A percentile compares a stretch with the other conserved stretches of the same genome.
Evolutionary conservation across 2,329 filamentous ascomycete species (phyloP).

Genomic region (Zymoseptoria ardabiliae): DNA sequence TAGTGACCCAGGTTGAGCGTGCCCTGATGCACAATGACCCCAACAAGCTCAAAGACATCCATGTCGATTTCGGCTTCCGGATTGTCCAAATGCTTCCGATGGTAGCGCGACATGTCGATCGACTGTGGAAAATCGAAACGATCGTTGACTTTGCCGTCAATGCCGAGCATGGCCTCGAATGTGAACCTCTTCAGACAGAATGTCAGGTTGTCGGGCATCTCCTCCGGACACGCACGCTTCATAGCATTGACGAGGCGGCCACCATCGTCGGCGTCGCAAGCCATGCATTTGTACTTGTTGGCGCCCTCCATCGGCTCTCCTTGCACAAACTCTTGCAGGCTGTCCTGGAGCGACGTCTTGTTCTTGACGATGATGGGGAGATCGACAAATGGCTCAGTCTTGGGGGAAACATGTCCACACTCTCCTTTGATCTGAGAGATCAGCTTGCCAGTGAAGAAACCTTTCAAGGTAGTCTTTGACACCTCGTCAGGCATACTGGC

Average conservation of each 20-base stretch:
- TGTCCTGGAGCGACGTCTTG: conserved; percentile 75
- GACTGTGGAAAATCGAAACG: conserved; percentile 77
- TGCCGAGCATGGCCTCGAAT: conserved; percentile 64
- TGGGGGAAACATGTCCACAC: conserved; percentile 86
- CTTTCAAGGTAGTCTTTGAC: conserved; percentile 66
- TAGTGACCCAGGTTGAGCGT: conserved; percentile 94
- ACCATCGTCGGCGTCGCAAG: conserved; percentile 58
- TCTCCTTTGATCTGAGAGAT: conserved; percentile 94
- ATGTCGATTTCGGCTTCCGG: conserved; percentile 48
- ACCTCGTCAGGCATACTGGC: conserved; percentile 61
- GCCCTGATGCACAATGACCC: conserved; percentile 85
- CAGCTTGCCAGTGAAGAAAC: conserved; percentile 84
- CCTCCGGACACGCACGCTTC: conserved; percentile 78
- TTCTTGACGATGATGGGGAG: conserved; percentile 96
- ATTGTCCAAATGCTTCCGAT: conserved; percentile 72
- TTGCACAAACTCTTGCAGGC: conserved; percentile 88
- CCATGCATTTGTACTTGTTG: conserved; percentile 97
- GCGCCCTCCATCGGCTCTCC: conserved; percentile 93
- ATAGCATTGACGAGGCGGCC: conserved; percentile 73
- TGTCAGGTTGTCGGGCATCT: conserved; percentile 87
- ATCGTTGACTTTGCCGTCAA: conserved; percentile 88
- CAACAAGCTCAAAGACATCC: conserved; percentile 89
- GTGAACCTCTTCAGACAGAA: conserved; percentile 89
- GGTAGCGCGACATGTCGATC: conserved; percentile 86
- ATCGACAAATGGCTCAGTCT: conserved; percentile 82